These are phyloP conservation scores for Tricholoma furcatifolium DNA, from an alignment of 768 basidiomycete genomes.

Conservation along the genomic window DNA sequence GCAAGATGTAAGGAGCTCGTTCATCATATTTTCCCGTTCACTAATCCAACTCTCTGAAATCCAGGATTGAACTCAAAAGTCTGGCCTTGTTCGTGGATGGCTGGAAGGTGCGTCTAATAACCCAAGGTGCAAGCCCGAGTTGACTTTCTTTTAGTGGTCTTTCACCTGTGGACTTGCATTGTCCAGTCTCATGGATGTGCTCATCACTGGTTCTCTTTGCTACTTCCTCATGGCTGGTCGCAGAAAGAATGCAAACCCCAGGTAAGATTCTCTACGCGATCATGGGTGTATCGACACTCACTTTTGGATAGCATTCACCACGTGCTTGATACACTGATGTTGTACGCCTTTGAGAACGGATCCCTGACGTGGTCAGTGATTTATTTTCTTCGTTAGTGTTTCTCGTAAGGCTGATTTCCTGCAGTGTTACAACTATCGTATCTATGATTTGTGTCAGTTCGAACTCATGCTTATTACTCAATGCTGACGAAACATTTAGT, in stretches of 20 bases:
- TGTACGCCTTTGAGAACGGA: slow-evolving; percentile 56
- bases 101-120: slow-evolving; percentile 10
- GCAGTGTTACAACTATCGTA: slow-evolving; percentile 39
- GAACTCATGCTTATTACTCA: neutral
- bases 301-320: slow-evolving; percentile 38
- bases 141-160: slow-evolving; percentile 34
- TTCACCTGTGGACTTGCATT: slow-evolving; percentile 52
- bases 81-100: slow-evolving; percentile 8
- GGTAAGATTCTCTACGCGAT: slow-evolving; percentile 21
- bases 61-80: slow-evolving; percentile 16
- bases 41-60: too few species aligned
- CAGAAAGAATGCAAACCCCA: slow-evolving; percentile 36
- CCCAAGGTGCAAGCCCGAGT: neutral
- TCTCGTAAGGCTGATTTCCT: neutral
- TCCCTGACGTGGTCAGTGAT: slow-evolving; percentile 42
- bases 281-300: neutral
- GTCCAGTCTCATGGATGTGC: slow-evolving; percentile 47
- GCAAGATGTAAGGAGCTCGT: slow-evolving; percentile 8
- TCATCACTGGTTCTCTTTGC: slow-evolving; percentile 46
- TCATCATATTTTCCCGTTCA: neutral
- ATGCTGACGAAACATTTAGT: slow-evolving; percentile 26
- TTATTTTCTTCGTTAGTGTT: neutral
- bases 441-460: slow-evolving; percentile 47
- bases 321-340: slow-evolving; percentile 43
- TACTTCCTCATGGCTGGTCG: slow-evolving; percentile 39